These are phyloP conservation scores for Cytospora schulzeri DNA, from an alignment of 2,329 filamentous ascomycete species.

Conservation along the genomic window DNA sequence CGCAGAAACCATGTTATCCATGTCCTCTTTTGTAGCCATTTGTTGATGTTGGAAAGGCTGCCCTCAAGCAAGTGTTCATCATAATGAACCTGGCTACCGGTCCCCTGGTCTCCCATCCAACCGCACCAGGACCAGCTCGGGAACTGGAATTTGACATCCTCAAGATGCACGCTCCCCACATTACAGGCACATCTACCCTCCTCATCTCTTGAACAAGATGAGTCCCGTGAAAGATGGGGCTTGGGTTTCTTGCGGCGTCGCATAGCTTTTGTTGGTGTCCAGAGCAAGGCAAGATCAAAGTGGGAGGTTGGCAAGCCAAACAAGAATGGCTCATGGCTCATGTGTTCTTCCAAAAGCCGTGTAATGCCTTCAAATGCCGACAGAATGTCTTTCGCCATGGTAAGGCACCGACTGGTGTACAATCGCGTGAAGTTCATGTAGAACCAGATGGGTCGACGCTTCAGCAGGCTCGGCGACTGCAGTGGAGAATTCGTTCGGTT, in stretches of 20 bases:
- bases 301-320: slow-evolving; percentile 39
- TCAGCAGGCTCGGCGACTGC: slow-evolving; percentile 32
- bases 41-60: slow-evolving; percentile 33
- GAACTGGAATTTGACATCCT: slow-evolving; percentile 29
- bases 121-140: slow-evolving; percentile 43
- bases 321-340: slow-evolving; percentile 32
- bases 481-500: slow-evolving; percentile 36
- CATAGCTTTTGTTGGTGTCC: slow-evolving; percentile 30
- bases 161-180: background rate
- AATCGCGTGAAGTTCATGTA: slow-evolving; percentile 37
- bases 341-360: slow-evolving; percentile 31
- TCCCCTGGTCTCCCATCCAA: slow-evolving; percentile 32
- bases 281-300: slow-evolving; percentile 40
- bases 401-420: slow-evolving; percentile 36
- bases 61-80: slow-evolving; percentile 29
- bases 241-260: background rate
- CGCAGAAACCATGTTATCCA: background rate
- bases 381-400: slow-evolving; percentile 35
- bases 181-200: too few species aligned
- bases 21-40: slow-evolving; percentile 35
- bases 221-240: background rate
- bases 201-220: background rate
- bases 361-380: slow-evolving; percentile 39
- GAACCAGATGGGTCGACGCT: slow-evolving; percentile 33
- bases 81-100: background rate